phyloP scores from a whole-genome alignment of 257 asterid species.

The Gentiana macrophylla region DNA sequence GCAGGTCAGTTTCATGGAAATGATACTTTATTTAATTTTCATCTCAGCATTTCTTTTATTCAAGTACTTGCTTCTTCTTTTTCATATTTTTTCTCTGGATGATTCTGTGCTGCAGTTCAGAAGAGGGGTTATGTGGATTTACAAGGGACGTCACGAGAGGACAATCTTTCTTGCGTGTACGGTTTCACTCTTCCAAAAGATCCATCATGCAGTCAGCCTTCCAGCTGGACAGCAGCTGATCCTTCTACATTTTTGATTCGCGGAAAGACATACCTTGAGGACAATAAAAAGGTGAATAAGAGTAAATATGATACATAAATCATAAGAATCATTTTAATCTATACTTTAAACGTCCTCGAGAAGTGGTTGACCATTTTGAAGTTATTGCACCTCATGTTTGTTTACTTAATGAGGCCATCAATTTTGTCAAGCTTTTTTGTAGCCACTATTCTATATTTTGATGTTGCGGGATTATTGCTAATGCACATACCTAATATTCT shows the following conservation, averaged over 20 bases:
- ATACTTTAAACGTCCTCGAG: too few relatives aligned
- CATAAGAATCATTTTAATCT: too few relatives aligned
- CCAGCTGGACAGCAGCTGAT: conserved; percentile 87
- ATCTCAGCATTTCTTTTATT: too few relatives aligned
- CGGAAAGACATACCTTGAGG: conserved; percentile 88
- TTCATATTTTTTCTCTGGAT: too few relatives aligned
- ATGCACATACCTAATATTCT: background rate
- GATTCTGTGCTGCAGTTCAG: conserved; percentile 48
- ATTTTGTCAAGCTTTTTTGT: too few relatives aligned
- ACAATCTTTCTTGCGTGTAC: conserved; percentile 52
- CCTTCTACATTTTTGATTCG: conserved; percentile 85
- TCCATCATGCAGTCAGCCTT: conserved; percentile 55
- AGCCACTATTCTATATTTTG: background rate
- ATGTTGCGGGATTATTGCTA: conserved; percentile 4
- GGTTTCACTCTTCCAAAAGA: conserved; percentile 93
- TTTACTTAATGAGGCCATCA: too few relatives aligned
- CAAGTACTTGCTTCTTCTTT: too few relatives aligned
- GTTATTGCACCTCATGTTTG: too few relatives aligned
- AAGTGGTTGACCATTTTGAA: too few relatives aligned
- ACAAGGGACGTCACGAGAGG: conserved; percentile 79
- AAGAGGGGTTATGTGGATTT: conserved; percentile 91
- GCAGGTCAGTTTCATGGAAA: conserved; percentile 45
- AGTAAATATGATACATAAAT: too few relatives aligned
- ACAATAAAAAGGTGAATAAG: conserved; percentile 59
- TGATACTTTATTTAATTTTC: too few relatives aligned